Evolutionary conservation across 2,329 filamentous ascomycete species (phyloP).

Genomic region (Xylariaceae sp.): DNA sequence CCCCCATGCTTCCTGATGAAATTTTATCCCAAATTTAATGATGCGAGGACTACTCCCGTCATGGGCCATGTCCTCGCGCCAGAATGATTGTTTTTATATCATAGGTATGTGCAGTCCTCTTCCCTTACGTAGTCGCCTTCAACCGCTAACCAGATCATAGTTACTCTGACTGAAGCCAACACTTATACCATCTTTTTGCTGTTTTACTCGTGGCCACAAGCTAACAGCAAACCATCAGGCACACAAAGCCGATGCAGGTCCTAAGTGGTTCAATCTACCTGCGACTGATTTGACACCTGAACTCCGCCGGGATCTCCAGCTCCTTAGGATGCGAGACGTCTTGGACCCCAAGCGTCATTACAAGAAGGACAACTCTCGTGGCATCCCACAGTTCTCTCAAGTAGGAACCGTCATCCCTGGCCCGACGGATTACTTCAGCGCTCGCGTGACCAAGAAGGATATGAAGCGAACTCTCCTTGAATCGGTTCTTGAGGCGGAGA

Average conservation of each 20-base stretch:
- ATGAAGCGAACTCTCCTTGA: conserved; percentile 82
- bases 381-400: conserved; percentile 77
- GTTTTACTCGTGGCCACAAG: not conserved
- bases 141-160: conserved; percentile 51
- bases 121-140: not conserved
- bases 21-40: conserved; percentile 65
- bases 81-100: conserved; percentile 44
- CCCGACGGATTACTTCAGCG: conserved; percentile 79
- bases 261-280: conserved; percentile 83
- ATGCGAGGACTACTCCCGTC: conserved; percentile 72
- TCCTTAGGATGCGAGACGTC: conserved; percentile 65
- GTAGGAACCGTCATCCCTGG: conserved; percentile 85
- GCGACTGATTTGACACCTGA: conserved; percentile 78
- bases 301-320: conserved; percentile 81
- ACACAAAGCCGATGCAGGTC: conserved; percentile 58
- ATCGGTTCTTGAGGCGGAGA: conserved; percentile 68
- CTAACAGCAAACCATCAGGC: conserved; percentile 27
- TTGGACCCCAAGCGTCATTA: conserved; percentile 76
- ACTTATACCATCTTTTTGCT: not conserved
- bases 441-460: conserved; percentile 78
- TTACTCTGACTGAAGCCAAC: conserved; percentile 59
- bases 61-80: conserved; percentile 70
- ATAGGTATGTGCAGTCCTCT: conserved; percentile 15
- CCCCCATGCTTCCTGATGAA: conserved; percentile 62
- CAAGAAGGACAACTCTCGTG: conserved; percentile 75